phyloP scores from a whole-genome alignment of 805 yeast genomes.

The Saccharomycopsis sp. region DNA sequence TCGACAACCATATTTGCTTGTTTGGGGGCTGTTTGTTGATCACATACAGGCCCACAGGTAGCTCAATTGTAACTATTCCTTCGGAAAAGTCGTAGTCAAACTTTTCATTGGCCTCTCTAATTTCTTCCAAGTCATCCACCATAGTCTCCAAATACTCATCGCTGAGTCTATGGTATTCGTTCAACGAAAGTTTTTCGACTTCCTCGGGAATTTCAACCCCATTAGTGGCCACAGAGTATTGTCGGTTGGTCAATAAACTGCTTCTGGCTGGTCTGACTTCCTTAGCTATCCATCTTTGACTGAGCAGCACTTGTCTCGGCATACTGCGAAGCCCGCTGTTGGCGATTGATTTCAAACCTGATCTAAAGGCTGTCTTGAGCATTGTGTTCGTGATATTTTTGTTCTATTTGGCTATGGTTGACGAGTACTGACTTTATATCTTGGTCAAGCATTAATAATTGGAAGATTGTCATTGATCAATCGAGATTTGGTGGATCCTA shows the following conservation, averaged over 20 bases:
- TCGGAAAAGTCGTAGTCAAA: constrained; percentile 53
- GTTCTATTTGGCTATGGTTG: too few relatives aligned
- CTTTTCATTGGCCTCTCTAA: constrained; percentile 43
- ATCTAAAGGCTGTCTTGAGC: neutral
- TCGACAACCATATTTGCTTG: constrained; percentile 91
- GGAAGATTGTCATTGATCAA: neutral
- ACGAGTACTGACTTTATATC: too few relatives aligned
- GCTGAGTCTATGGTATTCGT: constrained; percentile 58
- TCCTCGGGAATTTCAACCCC: constrained; percentile 49
- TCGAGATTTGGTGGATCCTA: neutral
- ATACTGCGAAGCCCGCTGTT: neutral
- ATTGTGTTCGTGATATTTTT: neutral
- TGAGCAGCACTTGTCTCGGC: constrained; percentile 11
- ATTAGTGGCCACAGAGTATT: constrained; percentile 33
- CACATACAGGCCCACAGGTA: constrained; percentile 77
- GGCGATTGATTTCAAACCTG: neutral
- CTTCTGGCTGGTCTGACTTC: neutral
- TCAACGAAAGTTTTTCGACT: constrained; percentile 40
- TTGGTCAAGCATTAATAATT: neutral
- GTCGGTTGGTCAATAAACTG: neutral
- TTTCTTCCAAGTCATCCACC: constrained; percentile 56
- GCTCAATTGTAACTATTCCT: constrained; percentile 78
- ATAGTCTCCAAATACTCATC: constrained; percentile 65
- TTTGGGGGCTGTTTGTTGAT: constrained; percentile 97
- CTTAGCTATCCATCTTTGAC: neutral